A percentile compares a stretch with the other conserved stretches of the same genome.
Conservation (phyloP, 257 asterid species). For the Fraxinus americana region DNA sequence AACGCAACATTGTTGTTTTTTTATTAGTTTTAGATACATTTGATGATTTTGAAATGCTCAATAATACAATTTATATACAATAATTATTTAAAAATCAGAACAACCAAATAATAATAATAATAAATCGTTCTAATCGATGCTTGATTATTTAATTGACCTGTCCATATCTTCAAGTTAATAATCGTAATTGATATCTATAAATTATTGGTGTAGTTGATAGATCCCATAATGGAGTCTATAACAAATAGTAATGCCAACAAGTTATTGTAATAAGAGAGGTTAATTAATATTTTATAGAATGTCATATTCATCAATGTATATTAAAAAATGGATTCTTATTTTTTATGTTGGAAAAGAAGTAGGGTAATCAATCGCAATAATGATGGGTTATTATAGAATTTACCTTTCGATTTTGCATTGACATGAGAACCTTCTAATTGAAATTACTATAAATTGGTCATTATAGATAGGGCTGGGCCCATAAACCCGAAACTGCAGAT, state of each 20-base stretch:
- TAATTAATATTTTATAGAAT: neutral
- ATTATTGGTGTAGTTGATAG: slow-evolving; percentile 18
- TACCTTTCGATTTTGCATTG: no score
- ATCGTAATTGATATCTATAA: slow-evolving; percentile 9
- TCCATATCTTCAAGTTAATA: slow-evolving; percentile 11
- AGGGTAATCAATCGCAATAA: neutral
- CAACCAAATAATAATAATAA: neutral
- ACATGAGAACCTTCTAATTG: no score
- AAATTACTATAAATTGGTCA: no score
- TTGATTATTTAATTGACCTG: slow-evolving; percentile 5
- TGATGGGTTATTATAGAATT: neutral
- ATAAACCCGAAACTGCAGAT: no score
- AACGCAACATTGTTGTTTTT: neutral
- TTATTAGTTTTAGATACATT: neutral
- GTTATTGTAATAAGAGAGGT: neutral
- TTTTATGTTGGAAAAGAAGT: neutral
- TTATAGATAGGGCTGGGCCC: no score
- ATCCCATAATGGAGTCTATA: slow-evolving; percentile 28
- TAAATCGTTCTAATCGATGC: slow-evolving; percentile 7
- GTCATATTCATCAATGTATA: neutral
- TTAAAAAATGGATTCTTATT: neutral
- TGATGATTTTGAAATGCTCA: neutral
- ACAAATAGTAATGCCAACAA: slow-evolving; percentile 1
- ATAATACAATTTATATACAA: neutral
- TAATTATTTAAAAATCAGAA: neutral